phyloP scores from a whole-genome alignment of 2,329 filamentous ascomycete species.

The Alternaria solani region DNA sequence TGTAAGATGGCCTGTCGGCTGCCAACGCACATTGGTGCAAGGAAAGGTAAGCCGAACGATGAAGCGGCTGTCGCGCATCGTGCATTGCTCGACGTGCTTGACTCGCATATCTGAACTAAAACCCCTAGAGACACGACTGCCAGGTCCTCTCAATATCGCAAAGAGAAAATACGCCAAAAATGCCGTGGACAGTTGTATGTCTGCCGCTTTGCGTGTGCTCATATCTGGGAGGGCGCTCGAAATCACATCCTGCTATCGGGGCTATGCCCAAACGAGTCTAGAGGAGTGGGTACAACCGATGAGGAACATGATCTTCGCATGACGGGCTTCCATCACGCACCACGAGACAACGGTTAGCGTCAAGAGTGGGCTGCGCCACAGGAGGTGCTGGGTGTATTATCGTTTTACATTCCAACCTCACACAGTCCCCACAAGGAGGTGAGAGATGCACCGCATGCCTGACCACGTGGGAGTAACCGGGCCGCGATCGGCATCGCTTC shows the following conservation, averaged over 20 bases:
- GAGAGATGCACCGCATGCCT: neutral
- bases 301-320: neutral
- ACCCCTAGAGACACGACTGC: neutral
- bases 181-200: neutral
- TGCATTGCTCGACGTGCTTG: conserved; percentile 1
- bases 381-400: neutral
- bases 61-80: conserved; percentile 7
- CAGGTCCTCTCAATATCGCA: neutral
- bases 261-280: neutral
- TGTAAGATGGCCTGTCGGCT: conserved; percentile 18
- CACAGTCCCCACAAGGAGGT: neutral
- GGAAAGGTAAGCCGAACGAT: conserved; percentile 7
- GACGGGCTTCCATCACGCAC: neutral
- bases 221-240: neutral
- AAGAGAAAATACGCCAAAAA: neutral
- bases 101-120: neutral
- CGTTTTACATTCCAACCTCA: neutral
- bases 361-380: neutral
- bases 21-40: conserved; percentile 37
- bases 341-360: neutral
- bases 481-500: neutral
- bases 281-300: neutral
- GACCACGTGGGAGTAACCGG: neutral
- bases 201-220: conserved; percentile 1
- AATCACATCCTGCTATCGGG: neutral